Base-by-base conservation (phyloP, 306 rosid genomes). In the Calophaca sinica region DNA sequence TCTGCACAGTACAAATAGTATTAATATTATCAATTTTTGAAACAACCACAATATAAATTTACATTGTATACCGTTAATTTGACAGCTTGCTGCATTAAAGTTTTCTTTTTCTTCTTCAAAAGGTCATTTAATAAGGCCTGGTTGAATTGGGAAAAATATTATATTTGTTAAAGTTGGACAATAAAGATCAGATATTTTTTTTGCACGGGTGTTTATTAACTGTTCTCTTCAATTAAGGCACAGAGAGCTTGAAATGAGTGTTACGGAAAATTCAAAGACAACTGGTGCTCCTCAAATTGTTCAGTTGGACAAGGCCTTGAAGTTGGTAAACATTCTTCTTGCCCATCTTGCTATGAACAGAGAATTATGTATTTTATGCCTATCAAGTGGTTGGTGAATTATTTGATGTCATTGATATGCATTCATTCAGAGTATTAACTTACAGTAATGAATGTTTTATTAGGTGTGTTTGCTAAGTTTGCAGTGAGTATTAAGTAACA, bases 281-380 rank as follows among this genome's bases (percentile, higher is more conserved):
- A 64, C 58, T 53, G 59, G 71, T 55, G 79, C 80, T 62, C 78
- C 91, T 49, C 87, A 83, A 77, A 80, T 91, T 76, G 81, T 94
- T 66, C 91, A 78, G 90, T 60, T 84, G 93, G 78, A 87, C 81
- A 72, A 60, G 20, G 96, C 94, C 49, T 82, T 88, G 79, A 92
- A 85, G 76, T 64, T 94, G 97, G 98, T 94, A 90, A 61, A n/a
- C 9, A 2, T 70, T 28, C 79, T 57, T 48, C 26, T 5, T 9
- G 1, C 14, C 29, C 39, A 14, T 68, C 57, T 36, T 74, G 60
- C 69, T n/a, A 3, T 41, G 44, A 28, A 13, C 5, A 9, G 6
- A 38, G 67, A 44, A 26, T 74, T 70, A n/a, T 62, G 49, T 28
- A 42, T 12, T 55, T 32, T 32, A 44, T 73, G 55, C 29, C 55